Conservation (phyloP, 2,329 filamentous ascomycete species). For the Cadophora malorum region DNA sequence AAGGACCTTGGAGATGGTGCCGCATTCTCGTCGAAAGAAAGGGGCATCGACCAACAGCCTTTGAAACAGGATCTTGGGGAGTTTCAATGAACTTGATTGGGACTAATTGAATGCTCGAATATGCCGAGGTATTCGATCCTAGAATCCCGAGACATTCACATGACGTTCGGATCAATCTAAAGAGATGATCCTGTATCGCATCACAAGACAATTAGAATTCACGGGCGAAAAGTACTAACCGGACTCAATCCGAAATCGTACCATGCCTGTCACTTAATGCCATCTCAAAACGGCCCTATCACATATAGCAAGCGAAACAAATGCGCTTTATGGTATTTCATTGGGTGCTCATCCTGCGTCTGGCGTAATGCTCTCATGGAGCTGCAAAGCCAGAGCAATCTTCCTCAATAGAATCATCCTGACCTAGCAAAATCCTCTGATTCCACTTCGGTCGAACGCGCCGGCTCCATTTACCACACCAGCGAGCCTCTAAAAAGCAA, state of each 20-base stretch:
- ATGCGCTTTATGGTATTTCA: conserved; percentile 19
- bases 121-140: not conserved
- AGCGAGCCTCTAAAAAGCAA: conserved; percentile 32
- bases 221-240: too few relatives aligned
- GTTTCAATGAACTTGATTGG: conserved; percentile 30
- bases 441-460: conserved; percentile 9
- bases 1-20: conserved; percentile 40
- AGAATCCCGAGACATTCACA: too few relatives aligned
- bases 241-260: too few relatives aligned
- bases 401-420: not conserved
- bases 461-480: conserved; percentile 13
- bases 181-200: too few relatives aligned
- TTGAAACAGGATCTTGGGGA: conserved; percentile 34
- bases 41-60: conserved; percentile 6
- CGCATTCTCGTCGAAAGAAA: not conserved
- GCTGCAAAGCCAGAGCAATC: conserved; percentile 17
- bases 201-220: too few relatives aligned
- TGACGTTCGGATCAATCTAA: too few relatives aligned
- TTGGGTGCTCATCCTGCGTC: not conserved
- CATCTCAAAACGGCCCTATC: too few relatives aligned
- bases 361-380: conserved; percentile 9
- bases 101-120: not conserved
- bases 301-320: not conserved
- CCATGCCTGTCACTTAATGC: too few relatives aligned
- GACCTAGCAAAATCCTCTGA: conserved; percentile 5